These are phyloP conservation scores for Pisolithus tinctorius DNA, from an alignment of 768 basidiomycete species.

Conservation along the genomic window DNA sequence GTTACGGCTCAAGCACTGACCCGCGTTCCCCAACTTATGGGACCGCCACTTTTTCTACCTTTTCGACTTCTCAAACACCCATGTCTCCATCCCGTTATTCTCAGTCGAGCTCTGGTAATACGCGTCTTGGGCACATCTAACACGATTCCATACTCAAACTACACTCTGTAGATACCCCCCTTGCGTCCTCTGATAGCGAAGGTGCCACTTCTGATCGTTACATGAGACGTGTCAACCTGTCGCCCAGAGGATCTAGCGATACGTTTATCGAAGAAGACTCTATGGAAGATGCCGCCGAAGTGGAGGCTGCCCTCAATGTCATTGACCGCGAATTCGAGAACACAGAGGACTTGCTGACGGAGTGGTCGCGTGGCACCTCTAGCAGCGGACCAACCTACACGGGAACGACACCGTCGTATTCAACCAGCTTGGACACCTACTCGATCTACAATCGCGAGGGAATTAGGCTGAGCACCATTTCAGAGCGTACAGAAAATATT, in stretches of 20 bases:
- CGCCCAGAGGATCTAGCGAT: conserved; percentile 45
- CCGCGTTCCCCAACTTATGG: conserved; percentile 59
- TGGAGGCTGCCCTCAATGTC: conserved; percentile 60
- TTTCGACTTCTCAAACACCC: conserved; percentile 46
- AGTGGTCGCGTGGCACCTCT: conserved; percentile 53
- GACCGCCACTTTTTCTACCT: conserved; percentile 49
- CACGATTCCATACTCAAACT: conserved; percentile 2
- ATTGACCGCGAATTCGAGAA: conserved; percentile 63
- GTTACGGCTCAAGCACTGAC: conserved; percentile 32
- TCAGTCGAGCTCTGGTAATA: conserved; percentile 46
- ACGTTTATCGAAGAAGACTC: conserved; percentile 56
- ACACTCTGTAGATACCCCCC: conserved; percentile 33
- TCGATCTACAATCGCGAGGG: conserved; percentile 36
- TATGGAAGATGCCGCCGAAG: conserved; percentile 42
- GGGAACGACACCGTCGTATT: conserved; percentile 25
- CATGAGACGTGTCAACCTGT: conserved; percentile 50
- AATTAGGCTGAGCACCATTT: conserved; percentile 61
- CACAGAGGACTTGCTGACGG: conserved; percentile 56
- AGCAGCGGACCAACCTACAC: conserved; percentile 25
- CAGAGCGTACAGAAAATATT: conserved; percentile 69
- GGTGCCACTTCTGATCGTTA: conserved; percentile 39
- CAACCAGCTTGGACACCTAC: conserved; percentile 34
- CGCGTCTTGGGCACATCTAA: conserved; percentile 9
- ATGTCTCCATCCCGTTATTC: conserved; percentile 58
- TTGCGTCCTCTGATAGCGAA: conserved; percentile 41